Conservation (phyloP, 2,329 filamentous ascomycete species). For the Bipolaris oryzae region DNA sequence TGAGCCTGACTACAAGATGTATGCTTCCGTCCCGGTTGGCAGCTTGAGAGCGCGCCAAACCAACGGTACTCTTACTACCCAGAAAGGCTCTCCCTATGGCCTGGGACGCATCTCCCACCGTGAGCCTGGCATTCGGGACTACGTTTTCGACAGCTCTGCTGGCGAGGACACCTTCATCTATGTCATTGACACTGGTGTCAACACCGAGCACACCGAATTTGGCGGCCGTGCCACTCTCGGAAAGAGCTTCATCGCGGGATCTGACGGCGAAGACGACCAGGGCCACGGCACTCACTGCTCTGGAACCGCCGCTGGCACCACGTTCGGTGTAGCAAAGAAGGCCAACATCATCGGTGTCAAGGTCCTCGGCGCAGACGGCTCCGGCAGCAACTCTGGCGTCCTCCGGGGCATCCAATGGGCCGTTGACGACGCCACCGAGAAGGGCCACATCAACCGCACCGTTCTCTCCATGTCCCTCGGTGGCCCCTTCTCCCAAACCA, state of each 20-base stretch:
- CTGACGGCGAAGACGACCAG: conserved; percentile 27
- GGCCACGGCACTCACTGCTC: conserved; percentile 21
- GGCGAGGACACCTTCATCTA: conserved; percentile 58
- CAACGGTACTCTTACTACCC: background rate
- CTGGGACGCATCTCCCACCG: conserved; percentile 47
- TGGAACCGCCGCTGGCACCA: conserved; percentile 37
- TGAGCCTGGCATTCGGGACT: conserved; percentile 36
- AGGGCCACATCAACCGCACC: conserved; percentile 13
- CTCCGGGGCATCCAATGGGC: conserved; percentile 37
- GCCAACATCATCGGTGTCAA: conserved; percentile 46
- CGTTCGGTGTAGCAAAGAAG: conserved; percentile 43
- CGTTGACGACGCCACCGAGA: conserved; percentile 17
- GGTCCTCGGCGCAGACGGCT: conserved; percentile 36
- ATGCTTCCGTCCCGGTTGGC: background rate
- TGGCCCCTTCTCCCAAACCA: conserved; percentile 24
- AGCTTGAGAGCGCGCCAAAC: background rate
- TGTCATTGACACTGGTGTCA: conserved; percentile 69
- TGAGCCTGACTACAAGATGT: conserved; percentile 1
- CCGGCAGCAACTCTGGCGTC: conserved; percentile 32
- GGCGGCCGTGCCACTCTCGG: conserved; percentile 39
- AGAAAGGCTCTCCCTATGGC: conserved; percentile 36
- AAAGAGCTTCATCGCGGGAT: conserved; percentile 32
- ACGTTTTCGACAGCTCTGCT: conserved; percentile 46
- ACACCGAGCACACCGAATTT: conserved; percentile 55
- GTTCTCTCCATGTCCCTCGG: conserved; percentile 26